These are phyloP conservation scores for Teratosphaeria nubilosa DNA, from an alignment of 2,329 filamentous ascomycete genomes.

Conservation along the genomic window DNA sequence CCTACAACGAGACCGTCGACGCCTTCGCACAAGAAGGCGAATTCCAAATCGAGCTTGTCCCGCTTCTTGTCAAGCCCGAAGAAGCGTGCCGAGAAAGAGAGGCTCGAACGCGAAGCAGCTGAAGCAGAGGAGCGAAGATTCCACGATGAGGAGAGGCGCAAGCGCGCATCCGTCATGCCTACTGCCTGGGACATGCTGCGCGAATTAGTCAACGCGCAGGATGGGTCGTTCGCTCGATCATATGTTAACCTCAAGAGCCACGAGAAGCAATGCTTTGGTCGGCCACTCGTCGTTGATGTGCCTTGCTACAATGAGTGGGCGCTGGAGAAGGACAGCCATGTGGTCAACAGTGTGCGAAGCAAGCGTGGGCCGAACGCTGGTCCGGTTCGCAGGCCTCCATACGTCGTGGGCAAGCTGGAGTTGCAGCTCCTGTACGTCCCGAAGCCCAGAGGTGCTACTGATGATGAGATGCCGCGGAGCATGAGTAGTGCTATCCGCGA, in stretches of 20 bases:
- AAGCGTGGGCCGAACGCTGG: slow-evolving; percentile 49
- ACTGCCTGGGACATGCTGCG: slow-evolving; percentile 80
- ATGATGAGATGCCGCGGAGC: slow-evolving; percentile 98
- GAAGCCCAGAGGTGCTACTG: slow-evolving; percentile 67
- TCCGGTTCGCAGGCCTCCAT: slow-evolving; percentile 74
- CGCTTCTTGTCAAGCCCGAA: slow-evolving; percentile 89
- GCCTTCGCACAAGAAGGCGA: slow-evolving; percentile 45
- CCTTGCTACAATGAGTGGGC: slow-evolving; percentile 99
- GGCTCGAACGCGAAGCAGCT: slow-evolving; percentile 72
- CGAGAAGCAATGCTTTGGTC: slow-evolving; percentile 76
- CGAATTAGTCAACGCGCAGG: slow-evolving; percentile 69
- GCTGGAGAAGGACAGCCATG: slow-evolving; percentile 62
- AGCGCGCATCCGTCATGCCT: slow-evolving; percentile 49
- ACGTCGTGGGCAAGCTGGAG: slow-evolving; percentile 89
- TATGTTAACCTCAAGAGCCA: slow-evolving; percentile 93
- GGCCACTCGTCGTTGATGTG: slow-evolving; percentile 78
- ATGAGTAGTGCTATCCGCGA: slow-evolving; percentile 95
- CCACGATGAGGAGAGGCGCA: slow-evolving; percentile 33
- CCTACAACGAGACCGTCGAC: slow-evolving; percentile 47
- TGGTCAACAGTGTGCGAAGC: slow-evolving; percentile 83
- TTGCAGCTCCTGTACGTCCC: slow-evolving; percentile 92
- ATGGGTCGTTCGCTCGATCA: slow-evolving; percentile 87
- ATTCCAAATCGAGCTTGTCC: slow-evolving; percentile 55
- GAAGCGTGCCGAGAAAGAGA: slow-evolving; percentile 90
- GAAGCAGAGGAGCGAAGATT: slow-evolving; percentile 44